Evolutionary conservation across 2,329 filamentous ascomycete species (phyloP).

Genomic region (Phialophora tarda): DNA sequence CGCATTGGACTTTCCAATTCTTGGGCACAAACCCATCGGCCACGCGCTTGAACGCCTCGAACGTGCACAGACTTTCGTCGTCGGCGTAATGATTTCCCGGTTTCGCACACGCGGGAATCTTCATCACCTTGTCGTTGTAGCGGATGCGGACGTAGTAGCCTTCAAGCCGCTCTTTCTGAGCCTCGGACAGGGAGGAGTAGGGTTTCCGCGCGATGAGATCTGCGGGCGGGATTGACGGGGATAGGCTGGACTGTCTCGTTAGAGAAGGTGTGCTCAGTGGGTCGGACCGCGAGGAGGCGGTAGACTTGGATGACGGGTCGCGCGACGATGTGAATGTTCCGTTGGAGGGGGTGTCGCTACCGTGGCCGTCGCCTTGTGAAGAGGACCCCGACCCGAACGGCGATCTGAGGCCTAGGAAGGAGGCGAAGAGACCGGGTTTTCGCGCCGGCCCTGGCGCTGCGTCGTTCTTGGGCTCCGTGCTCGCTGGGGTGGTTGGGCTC

Average conservation of each 20-base stretch:
- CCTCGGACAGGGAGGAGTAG: slow-evolving; percentile 59
- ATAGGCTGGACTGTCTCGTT: slow-evolving; percentile 30
- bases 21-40: slow-evolving; percentile 87
- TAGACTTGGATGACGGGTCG: slow-evolving; percentile 22
- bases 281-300: slow-evolving; percentile 25
- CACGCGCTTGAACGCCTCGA: slow-evolving; percentile 89
- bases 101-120: slow-evolving; percentile 78
- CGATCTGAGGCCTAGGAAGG: slow-evolving; percentile 42
- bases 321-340: not conserved
- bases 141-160: slow-evolving; percentile 87
- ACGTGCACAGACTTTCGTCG: slow-evolving; percentile 86
- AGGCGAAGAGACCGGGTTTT: slow-evolving; percentile 36
- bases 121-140: slow-evolving; percentile 86
- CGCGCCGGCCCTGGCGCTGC: not conserved
- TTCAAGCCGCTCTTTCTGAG: slow-evolving; percentile 66
- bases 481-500: slow-evolving; percentile 38
- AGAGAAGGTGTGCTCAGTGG: slow-evolving; percentile 37
- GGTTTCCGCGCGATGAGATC: slow-evolving; percentile 64
- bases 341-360: not conserved
- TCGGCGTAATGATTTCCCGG: slow-evolving; percentile 82
- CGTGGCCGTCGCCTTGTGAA: not conserved
- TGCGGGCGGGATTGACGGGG: slow-evolving; percentile 26
- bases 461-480: slow-evolving; percentile 42
- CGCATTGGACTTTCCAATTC: slow-evolving; percentile 74
- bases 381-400: slow-evolving; percentile 21